phyloP scores from a whole-genome alignment of 1,139 yeast species.

The Blastobotrys buckinghamii region DNA sequence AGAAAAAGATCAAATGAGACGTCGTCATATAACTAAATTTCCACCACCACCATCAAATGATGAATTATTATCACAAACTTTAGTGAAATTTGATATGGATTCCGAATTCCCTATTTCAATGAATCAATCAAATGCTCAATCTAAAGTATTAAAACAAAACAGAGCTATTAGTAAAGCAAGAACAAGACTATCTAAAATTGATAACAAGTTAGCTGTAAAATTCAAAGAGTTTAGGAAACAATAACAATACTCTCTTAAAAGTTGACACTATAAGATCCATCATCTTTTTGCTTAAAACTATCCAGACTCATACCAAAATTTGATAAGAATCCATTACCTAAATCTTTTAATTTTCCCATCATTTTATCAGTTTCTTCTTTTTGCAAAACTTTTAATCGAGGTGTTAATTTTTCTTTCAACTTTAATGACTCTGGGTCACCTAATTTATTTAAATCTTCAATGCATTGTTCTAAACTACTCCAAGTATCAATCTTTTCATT shows the following conservation, averaged over 20 bases:
- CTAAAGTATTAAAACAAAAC: too few relatives aligned
- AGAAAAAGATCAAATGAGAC: not conserved
- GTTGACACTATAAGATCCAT: slow-evolving; percentile 26
- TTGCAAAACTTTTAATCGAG: slow-evolving; percentile 23
- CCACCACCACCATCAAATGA: not conserved
- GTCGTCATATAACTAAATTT: not conserved
- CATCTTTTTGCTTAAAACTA: slow-evolving; percentile 25
- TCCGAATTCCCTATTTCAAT: not conserved
- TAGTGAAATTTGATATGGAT: not conserved
- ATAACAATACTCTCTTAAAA: not conserved
- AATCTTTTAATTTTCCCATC: slow-evolving; percentile 28
- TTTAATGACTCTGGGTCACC: too few relatives aligned
- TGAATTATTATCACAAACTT: not conserved
- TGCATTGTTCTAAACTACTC: slow-evolving; percentile 25
- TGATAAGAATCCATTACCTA: slow-evolving; percentile 27
- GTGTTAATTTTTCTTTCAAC: slow-evolving; percentile 10
- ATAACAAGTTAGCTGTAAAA: too few relatives aligned
- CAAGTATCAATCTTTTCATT: slow-evolving; percentile 34
- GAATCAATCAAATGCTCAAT: not conserved
- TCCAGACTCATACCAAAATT: slow-evolving; percentile 30
- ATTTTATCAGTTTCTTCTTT: slow-evolving; percentile 27
- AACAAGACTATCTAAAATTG: too few relatives aligned
- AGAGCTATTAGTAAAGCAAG: too few relatives aligned
- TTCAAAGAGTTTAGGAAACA: too few relatives aligned
- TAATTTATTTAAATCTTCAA: slow-evolving; percentile 23